A percentile compares a stretch with the other conserved stretches of the same genome.
phyloP scores from a whole-genome alignment of 352 stramenopile species.

The Globisporangium yorkense region DNA sequence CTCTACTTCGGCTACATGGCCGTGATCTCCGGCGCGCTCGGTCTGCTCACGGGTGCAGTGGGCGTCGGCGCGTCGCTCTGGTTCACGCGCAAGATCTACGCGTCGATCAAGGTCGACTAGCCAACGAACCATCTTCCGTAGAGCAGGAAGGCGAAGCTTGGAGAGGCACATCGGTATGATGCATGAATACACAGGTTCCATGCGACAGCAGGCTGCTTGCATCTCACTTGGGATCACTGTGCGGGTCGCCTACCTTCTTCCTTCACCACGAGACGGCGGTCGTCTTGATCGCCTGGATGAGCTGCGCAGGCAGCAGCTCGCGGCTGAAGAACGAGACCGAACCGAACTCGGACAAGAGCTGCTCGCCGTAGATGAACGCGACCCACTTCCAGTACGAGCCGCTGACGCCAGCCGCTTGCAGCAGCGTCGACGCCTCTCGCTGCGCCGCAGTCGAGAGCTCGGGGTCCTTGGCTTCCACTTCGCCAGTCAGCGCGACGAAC shows the following conservation, averaged over 20 bases:
- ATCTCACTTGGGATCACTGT: too few species aligned
- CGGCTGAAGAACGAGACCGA: constrained; percentile 37
- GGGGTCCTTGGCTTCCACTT: constrained; percentile 11
- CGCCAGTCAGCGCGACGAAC: constrained; percentile 16
- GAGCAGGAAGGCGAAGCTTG: background rate
- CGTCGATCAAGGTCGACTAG: constrained; percentile 97
- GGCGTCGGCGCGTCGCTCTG: constrained; percentile 96
- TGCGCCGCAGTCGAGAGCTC: constrained; percentile 1
- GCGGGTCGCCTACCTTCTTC: too few species aligned
- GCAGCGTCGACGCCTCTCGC: constrained; percentile 7
- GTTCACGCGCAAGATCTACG: constrained; percentile 99
- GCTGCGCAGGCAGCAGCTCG: constrained; percentile 37
- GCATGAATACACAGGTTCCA: background rate
- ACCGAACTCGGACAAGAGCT: constrained; percentile 40
- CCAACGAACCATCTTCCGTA: background rate
- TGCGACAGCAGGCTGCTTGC: too few species aligned
- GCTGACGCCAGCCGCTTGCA: constrained; percentile 5
- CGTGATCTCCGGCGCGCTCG: constrained; percentile 96
- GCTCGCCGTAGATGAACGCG: constrained; percentile 28
- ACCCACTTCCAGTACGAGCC: constrained; percentile 31
- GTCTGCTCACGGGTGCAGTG: constrained; percentile 94
- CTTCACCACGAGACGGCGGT: constrained; percentile 27
- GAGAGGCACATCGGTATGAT: background rate
- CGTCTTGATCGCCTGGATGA: constrained; percentile 44
- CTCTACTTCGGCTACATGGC: constrained; percentile 99